Base-by-base conservation (phyloP, 2,329 filamentous ascomycete species). In the Penicillium italicum region DNA sequence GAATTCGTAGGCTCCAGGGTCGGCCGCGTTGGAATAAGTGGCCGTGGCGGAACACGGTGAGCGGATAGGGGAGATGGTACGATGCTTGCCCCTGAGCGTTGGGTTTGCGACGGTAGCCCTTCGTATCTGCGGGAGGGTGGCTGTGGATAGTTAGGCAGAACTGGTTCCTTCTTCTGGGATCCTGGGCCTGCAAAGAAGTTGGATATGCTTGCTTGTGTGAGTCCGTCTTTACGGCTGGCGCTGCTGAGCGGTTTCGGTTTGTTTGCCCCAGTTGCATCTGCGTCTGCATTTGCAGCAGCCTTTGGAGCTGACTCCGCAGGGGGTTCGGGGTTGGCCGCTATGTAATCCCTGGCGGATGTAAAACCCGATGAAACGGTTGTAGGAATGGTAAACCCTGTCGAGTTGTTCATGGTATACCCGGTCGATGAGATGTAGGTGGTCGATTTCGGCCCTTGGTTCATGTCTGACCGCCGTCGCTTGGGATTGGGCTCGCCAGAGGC, bases 361-460 rank as follows among this genome's bases (percentile, higher is more conserved):
- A 90, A 89, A 0, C 83, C 85, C 0, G 80, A 75, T 9, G 82
- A 72, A 28, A 73, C 55, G 7, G 69, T 72, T 28, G 78, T 76
- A 5, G 73, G 65, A 24, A 66, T 62, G 4, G 69, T 70, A 30
- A 72, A 74, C 28, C 64, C 67, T 2, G 62, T 62, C 0, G 80
- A 73, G 51, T 79, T 76, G 43, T 84, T 81, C 84, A 88, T 88
- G 0, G 85, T 88, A 5, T 85, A 87, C 5, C 74, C 64, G 55
- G 84, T 82, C 1, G 65, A 47, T 55, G 75, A 59, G 60, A 71
- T 62, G 65, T 55, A 75, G 60, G 62, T 75, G 48, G 47, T 65
- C 50, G 57, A 68, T 50, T 38, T 66, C 56, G 49, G 50, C 34
- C 51, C 53, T 33, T 60, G 58, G 12, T 64, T 56, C 40, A 59